These are phyloP conservation scores for Nyctanthes arbortristis DNA, from an alignment of 257 asterid genomes.

Conservation along the genomic window DNA sequence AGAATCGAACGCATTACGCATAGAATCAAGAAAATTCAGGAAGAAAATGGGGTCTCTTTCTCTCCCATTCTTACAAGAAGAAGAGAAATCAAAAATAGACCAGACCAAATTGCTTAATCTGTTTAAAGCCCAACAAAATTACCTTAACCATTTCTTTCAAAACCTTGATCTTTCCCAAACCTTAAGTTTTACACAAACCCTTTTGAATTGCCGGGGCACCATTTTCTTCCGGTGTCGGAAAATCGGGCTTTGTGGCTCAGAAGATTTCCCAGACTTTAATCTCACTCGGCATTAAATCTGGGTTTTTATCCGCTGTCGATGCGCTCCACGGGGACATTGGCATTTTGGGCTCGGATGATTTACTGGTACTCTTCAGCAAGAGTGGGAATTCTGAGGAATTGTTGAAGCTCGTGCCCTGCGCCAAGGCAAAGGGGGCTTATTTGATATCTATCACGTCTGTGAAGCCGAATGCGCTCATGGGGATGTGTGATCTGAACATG, in stretches of 20 bases:
- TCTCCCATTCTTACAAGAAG: conserved; percentile 21
- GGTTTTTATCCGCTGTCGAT: conserved; percentile 80
- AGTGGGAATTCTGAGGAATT: conserved; percentile 38
- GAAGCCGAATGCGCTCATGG: conserved; percentile 62
- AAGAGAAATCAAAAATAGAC: conserved; percentile 32
- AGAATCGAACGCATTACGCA: neutral
- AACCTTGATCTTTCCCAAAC: conserved; percentile 85
- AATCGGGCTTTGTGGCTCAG: conserved; percentile 91
- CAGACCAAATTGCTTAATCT: conserved; percentile 59
- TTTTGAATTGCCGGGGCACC: conserved; percentile 64
- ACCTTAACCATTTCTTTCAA: conserved; percentile 89
- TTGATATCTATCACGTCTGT: conserved; percentile 85
- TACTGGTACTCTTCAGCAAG: conserved; percentile 86
- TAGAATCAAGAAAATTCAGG: neutral
- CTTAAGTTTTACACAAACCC: conserved; percentile 74
- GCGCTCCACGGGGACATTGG: conserved; percentile 98
- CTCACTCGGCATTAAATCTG: conserved; percentile 78
- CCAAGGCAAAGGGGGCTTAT: conserved; percentile 80
- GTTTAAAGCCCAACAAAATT: conserved; percentile 84
- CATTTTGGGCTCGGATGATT: conserved; percentile 58
- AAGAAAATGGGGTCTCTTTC: conserved; percentile 53
- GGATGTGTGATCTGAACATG: conserved; percentile 75
- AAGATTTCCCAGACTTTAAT: conserved; percentile 85
- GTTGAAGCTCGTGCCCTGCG: conserved; percentile 84
- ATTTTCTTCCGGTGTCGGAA: conserved; percentile 93